A percentile compares a stretch with the other conserved stretches of the same genome.
Evolutionary conservation across 2,329 filamentous ascomycete genomes (phyloP).

Genomic region (Akanthomyces dipterigenus): DNA sequence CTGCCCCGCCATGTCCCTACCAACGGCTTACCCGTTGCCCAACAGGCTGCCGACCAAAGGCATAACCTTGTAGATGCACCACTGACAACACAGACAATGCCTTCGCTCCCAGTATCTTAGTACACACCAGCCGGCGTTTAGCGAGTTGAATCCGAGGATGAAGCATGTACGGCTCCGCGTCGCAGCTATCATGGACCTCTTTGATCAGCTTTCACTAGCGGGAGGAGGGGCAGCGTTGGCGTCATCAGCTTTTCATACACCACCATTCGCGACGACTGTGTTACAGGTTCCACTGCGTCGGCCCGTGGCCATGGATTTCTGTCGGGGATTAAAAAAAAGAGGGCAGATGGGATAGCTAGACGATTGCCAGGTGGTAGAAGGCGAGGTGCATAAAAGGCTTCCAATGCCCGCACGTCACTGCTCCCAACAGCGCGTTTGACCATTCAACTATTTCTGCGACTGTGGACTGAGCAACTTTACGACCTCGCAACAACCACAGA

Average conservation of each 20-base stretch:
- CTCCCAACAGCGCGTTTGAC: not conserved
- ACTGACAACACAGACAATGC: not conserved
- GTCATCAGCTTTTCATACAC: not conserved
- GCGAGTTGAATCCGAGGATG: not conserved
- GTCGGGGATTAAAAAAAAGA: not conserved
- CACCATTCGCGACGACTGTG: not conserved
- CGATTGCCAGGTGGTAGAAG: not conserved
- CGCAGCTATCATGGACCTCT: no score
- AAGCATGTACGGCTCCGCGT: not conserved
- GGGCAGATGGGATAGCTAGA: not conserved
- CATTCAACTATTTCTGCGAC: not conserved
- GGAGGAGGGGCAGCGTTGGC: not conserved
- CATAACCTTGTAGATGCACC: not conserved
- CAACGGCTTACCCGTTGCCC: not conserved
- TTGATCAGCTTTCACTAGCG: not conserved
- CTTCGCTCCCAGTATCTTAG: no score
- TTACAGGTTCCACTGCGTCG: not conserved
- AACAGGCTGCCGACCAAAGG: no score
- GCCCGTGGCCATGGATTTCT: not conserved
- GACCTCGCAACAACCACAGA: not conserved
- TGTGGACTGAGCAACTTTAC: not conserved
- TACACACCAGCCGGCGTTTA: not conserved
- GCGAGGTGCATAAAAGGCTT: not conserved
- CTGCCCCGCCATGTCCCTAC: not conserved
- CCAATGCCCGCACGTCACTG: not conserved